These are phyloP conservation scores for Cerrena zonata DNA, from an alignment of 1,284 basidiomycete genomes.

Conservation along the genomic window DNA sequence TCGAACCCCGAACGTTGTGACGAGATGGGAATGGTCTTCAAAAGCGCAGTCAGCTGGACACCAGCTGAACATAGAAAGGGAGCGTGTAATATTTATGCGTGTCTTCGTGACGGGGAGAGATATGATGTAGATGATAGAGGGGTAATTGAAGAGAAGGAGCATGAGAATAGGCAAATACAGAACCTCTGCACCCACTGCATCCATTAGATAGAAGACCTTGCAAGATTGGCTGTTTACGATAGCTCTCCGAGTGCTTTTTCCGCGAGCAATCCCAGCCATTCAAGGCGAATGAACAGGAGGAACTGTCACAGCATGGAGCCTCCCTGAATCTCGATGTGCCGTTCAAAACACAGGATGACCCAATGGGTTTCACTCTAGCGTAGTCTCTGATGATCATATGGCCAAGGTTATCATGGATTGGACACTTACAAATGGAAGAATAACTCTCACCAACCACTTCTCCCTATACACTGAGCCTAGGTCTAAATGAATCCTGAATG, in stretches of 20 bases:
- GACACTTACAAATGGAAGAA: background rate
- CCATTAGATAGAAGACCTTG: background rate
- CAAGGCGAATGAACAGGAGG: too few species aligned
- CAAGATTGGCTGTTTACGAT: too few species aligned
- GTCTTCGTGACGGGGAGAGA: background rate
- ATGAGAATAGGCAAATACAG: background rate
- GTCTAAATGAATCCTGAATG: background rate
- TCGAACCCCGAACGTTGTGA: background rate
- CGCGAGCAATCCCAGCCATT: too few species aligned
- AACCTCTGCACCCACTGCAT: background rate
- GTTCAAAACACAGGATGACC: background rate
- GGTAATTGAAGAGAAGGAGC: background rate
- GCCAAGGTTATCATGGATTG: background rate
- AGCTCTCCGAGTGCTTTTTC: too few species aligned
- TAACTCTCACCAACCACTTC: background rate
- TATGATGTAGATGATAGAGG: background rate
- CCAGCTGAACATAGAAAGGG: conserved; percentile 1
- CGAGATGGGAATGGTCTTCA: conserved; percentile 1
- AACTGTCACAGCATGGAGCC: too few species aligned
- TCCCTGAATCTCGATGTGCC: too few species aligned
- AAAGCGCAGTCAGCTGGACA: background rate
- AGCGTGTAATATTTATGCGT: conserved; percentile 3
- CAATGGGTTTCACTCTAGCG: background rate
- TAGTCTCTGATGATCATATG: background rate
- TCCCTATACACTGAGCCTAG: background rate